Conservation (phyloP, 2,329 filamentous ascomycete genomes). For the Ophiosphaerella korrae region DNA sequence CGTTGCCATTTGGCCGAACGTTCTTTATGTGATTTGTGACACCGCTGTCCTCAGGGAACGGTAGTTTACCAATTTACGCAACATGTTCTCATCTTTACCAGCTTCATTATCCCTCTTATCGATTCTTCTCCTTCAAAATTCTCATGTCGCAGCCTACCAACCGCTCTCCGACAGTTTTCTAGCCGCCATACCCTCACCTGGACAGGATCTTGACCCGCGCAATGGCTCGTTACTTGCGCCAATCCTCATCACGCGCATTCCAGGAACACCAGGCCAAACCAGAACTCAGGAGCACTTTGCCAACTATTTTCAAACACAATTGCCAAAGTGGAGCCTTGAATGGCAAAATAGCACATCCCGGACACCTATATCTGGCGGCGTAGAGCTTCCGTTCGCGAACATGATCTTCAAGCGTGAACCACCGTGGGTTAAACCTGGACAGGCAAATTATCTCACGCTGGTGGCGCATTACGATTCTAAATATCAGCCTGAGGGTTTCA, state of each 20-base stretch:
- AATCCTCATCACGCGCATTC: slow-evolving; percentile 85
- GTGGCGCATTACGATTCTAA: slow-evolving; percentile 96
- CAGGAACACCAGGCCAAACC: slow-evolving; percentile 77
- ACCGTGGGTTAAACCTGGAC: slow-evolving; percentile 74
- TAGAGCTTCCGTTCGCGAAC: slow-evolving; percentile 81
- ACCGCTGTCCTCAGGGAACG: too few species aligned
- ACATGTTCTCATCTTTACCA: slow-evolving; percentile 23
- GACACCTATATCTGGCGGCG: slow-evolving; percentile 75
- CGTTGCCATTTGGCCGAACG: background rate
- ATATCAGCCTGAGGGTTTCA: slow-evolving; percentile 78
- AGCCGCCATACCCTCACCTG: slow-evolving; percentile 71
- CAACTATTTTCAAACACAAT: slow-evolving; percentile 74
- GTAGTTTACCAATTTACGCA: background rate
- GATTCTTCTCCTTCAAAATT: slow-evolving; percentile 12
- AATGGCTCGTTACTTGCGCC: slow-evolving; percentile 79
- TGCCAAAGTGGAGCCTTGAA: slow-evolving; percentile 79
- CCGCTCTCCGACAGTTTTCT: slow-evolving; percentile 77
- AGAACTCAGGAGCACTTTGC: slow-evolving; percentile 81
- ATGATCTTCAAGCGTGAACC: slow-evolving; percentile 87
- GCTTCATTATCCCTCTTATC: slow-evolving; percentile 16
- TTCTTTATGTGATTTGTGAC: background rate
- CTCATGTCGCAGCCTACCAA: slow-evolving; percentile 56
- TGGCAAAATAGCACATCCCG: slow-evolving; percentile 90
- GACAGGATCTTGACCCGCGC: slow-evolving; percentile 76
- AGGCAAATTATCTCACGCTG: slow-evolving; percentile 80